phyloP scores from a whole-genome alignment of 768 basidiomycete species.

The Lactarius pseudohatsudake region DNA sequence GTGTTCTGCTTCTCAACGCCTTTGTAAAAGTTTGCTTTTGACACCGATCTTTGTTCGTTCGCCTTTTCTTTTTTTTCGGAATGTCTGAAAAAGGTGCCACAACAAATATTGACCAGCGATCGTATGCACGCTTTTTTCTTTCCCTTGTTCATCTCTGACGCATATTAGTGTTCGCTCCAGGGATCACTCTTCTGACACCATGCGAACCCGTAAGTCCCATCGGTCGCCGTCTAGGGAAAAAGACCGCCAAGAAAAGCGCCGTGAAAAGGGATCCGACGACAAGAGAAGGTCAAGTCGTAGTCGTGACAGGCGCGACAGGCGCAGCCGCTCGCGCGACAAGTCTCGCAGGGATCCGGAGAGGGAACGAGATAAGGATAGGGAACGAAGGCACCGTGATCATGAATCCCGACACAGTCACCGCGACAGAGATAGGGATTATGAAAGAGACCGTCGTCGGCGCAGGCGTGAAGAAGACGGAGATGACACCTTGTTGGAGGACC shows the following conservation, averaged over 20 bases:
- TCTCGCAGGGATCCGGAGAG: constrained; percentile 49
- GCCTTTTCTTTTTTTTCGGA: background rate
- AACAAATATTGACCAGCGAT: constrained; percentile 28
- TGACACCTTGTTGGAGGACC: constrained; percentile 47
- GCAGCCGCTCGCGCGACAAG: constrained; percentile 39
- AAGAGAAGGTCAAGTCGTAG: constrained; percentile 65
- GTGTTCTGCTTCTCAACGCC: background rate
- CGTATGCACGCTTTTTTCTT: constrained; percentile 22
- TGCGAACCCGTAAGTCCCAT: constrained; percentile 69
- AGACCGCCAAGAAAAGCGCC: constrained; percentile 54
- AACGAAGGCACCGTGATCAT: constrained; percentile 46
- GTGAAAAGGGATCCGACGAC: constrained; percentile 53
- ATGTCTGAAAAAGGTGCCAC: constrained; percentile 27
- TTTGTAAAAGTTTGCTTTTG: constrained; percentile 5
- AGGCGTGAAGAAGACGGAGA: constrained; percentile 67
- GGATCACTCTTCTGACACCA: constrained; percentile 75
- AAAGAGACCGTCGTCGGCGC: constrained; percentile 59
- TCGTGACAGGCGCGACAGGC: constrained; percentile 47
- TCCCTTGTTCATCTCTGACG: background rate
- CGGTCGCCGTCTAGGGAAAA: constrained; percentile 68
- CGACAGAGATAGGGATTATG: constrained; percentile 48
- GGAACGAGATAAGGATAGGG: constrained; percentile 47
- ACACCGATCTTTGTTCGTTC: constrained; percentile 12
- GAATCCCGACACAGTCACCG: constrained; percentile 57
- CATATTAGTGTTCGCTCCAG: constrained; percentile 47